A percentile compares a stretch with the other conserved stretches of the same genome.
These are phyloP conservation scores for Silene latifolia DNA, from an alignment of 148 eudicot genomes.

Conservation along the genomic window DNA sequence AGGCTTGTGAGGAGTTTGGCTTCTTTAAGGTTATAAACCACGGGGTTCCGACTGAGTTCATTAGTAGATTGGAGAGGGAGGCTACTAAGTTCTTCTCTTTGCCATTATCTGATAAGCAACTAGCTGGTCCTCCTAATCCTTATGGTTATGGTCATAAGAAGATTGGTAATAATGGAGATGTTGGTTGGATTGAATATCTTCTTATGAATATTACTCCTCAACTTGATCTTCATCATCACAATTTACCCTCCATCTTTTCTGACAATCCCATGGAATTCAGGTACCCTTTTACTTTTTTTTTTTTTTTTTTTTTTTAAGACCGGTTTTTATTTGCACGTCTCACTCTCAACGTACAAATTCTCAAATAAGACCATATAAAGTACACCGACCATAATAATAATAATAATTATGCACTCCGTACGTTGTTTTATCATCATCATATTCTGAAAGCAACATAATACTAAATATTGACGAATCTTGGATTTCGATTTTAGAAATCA, in stretches of 20 bases:
- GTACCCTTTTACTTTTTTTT: slow-evolving; percentile 11
- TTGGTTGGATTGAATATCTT: slow-evolving; percentile 82
- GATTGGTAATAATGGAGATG: slow-evolving; percentile 68
- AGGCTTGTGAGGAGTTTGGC: slow-evolving; percentile 65
- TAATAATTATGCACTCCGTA: no score
- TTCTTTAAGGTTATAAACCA: slow-evolving; percentile 72
- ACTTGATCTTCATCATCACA: slow-evolving; percentile 17
- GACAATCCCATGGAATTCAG: slow-evolving; percentile 35
- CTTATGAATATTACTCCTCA: slow-evolving; percentile 30
- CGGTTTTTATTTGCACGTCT: no score
- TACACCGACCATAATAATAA: no score
- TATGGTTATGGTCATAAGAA: slow-evolving; percentile 70
- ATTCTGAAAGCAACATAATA: no score
- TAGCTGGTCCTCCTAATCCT: slow-evolving; percentile 37
- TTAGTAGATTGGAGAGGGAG: slow-evolving; percentile 40
- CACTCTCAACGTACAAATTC: no score
- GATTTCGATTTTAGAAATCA: no score
- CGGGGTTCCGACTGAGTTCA: slow-evolving; percentile 38
- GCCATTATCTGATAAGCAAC: slow-evolving; percentile 38
- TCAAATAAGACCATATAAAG: no score
- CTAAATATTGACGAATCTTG: no score
- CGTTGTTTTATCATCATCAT: no score
- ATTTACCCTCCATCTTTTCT: slow-evolving; percentile 24
- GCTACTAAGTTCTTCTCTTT: slow-evolving; percentile 50
- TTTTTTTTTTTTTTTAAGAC: no score